Evolutionary conservation across 805 yeast species (phyloP).

Genomic region (Hanseniaspora lindneri): DNA sequence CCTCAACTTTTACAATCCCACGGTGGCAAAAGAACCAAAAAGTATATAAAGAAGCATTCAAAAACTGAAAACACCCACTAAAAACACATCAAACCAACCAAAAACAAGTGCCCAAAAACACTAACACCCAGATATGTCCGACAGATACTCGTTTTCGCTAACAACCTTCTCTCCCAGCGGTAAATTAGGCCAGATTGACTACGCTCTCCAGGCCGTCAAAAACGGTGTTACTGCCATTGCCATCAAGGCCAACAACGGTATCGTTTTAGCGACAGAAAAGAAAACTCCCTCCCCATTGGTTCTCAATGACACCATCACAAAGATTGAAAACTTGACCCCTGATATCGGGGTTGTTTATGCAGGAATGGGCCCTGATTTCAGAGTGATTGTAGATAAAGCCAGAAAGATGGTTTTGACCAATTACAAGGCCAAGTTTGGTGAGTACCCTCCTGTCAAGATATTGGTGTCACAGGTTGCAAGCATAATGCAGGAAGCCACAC

Average conservation of each 20-base stretch:
- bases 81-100: too few relatives aligned
- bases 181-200: slow-evolving; percentile 92
- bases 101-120: too few relatives aligned
- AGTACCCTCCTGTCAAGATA: slow-evolving; percentile 92
- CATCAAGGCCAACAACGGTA: slow-evolving; percentile 87
- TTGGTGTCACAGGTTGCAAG: slow-evolving; percentile 90
- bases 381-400: slow-evolving; percentile 87
- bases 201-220: slow-evolving; percentile 92
- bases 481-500: slow-evolving; percentile 97
- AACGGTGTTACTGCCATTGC: slow-evolving; percentile 97
- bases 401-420: slow-evolving; percentile 86
- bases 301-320: slow-evolving; percentile 60
- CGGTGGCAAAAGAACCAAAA: slow-evolving; percentile 22
- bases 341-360: slow-evolving; percentile 93
- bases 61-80: too few relatives aligned
- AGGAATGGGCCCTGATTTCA: slow-evolving; percentile 98
- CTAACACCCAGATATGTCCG: slow-evolving; percentile 64
- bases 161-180: slow-evolving; percentile 99
- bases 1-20: too few relatives aligned
- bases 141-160: slow-evolving; percentile 91
- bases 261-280: slow-evolving; percentile 93
- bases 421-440: slow-evolving; percentile 87
- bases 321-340: slow-evolving; percentile 78
- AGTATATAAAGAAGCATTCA: too few relatives aligned
- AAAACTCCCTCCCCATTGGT: slow-evolving; percentile 70